Base-by-base conservation (phyloP, 768 basidiomycete genomes). In the Hericium coralloides region DNA sequence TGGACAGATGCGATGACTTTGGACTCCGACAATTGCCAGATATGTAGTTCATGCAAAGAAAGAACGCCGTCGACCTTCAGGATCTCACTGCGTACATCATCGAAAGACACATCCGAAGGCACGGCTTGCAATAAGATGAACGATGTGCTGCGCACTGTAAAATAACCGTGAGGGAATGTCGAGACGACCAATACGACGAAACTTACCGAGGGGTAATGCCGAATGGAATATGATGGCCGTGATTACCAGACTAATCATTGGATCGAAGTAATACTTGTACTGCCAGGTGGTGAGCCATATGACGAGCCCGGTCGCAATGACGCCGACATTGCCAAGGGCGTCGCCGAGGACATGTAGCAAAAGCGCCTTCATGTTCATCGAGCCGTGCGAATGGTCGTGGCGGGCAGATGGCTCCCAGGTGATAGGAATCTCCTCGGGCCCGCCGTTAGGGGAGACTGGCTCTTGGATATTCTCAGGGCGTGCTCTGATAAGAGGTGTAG, bases 321-420 rank as follows among this genome's bases (percentile, higher is more conserved):
- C 97, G 53, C 97, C 97, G 59, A 98, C 90, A 70, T 99, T 98
- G 52, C 97, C 97, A 23, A 99, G 80, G 55, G 95, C 95, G 74
- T 99, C 95, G 37, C 95, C 95, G 48, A 99, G 70, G 39, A 98
- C 97, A 69, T 99, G 97, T 26, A 99, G 72, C 36, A 98, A 76
- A 1, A 99, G 78, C 31, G 94, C 97, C n/a, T 77, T 87, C 95
- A 98, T 98, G 72, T 98, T 99, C 97, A 99, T 98, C 0, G 87
- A 91, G 0, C 84, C 85, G 64, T 85, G 82, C 20, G 72, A 61
- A 67, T 79, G 73, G 68, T 73, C 56, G 47, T 72, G 70, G 9
- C 60, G 31, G 31, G 31, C 31, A 9, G 64, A 20, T 58, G 65
- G 26, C 5, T 45, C n/a, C 54, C 17, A 58, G 59, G 54, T 63